phyloP scores from a whole-genome alignment of 2,329 filamentous ascomycete genomes.

The Ophiostoma ulmi region DNA sequence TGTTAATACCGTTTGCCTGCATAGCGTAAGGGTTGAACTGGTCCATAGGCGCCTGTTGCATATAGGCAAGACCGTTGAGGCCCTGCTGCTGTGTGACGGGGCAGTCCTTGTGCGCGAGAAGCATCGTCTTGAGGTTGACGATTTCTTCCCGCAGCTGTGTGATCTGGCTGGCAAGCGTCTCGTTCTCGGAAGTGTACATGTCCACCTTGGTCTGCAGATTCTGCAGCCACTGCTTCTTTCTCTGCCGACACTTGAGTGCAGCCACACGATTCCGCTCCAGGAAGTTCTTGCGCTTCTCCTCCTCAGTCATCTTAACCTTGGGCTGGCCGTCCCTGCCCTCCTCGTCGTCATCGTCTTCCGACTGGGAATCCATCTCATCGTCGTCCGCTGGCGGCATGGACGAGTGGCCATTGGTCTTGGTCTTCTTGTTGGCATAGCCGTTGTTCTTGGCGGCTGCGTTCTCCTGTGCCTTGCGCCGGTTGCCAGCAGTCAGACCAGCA shows the following conservation, averaged over 20 bases:
- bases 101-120: slow-evolving; percentile 94
- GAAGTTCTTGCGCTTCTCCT: slow-evolving; percentile 98
- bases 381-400: slow-evolving; percentile 18
- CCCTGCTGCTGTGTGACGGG: slow-evolving; percentile 86
- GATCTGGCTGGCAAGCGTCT: slow-evolving; percentile 77
- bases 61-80: slow-evolving; percentile 43
- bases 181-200: slow-evolving; percentile 86
- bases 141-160: slow-evolving; percentile 84
- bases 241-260: slow-evolving; percentile 90
- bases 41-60: slow-evolving; percentile 47
- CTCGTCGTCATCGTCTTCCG: slow-evolving; percentile 46
- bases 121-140: slow-evolving; percentile 85
- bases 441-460: slow-evolving; percentile 59
- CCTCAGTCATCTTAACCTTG: slow-evolving; percentile 87
- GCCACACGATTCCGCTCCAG: slow-evolving; percentile 92
- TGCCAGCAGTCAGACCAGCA: slow-evolving; percentile 46
- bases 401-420: slow-evolving; percentile 47
- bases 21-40: slow-evolving; percentile 46
- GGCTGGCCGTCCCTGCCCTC: slow-evolving; percentile 54
- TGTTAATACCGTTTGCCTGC: slow-evolving; percentile 44
- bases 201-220: slow-evolving; percentile 95
- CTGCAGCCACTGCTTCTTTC: slow-evolving; percentile 98
- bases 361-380: slow-evolving; percentile 30
- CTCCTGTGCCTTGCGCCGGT: slow-evolving; percentile 71
- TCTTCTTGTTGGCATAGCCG: slow-evolving; percentile 62